These are phyloP conservation scores for Zalaria obscura DNA, from an alignment of 2,329 filamentous ascomycete genomes.

Conservation along the genomic window DNA sequence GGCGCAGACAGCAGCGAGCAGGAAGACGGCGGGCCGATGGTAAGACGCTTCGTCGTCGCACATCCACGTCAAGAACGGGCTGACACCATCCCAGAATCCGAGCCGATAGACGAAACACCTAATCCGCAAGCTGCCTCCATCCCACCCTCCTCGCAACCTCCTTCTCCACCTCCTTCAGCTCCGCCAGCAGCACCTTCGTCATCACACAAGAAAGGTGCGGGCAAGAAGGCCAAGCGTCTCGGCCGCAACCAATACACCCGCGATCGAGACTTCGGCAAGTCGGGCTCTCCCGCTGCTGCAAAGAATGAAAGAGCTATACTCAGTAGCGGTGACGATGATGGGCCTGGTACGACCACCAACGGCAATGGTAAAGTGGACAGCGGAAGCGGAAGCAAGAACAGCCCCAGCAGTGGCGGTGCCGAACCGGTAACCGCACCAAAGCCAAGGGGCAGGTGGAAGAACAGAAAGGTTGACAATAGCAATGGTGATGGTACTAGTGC, in stretches of 20 bases:
- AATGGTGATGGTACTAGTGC: slow-evolving; percentile 14
- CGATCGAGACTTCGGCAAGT: slow-evolving; percentile 47
- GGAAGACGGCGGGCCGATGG: slow-evolving; percentile 72
- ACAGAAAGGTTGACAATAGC: slow-evolving; percentile 11
- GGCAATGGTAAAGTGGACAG: slow-evolving; percentile 20
- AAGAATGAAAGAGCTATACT: slow-evolving; percentile 11
- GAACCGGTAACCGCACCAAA: slow-evolving; percentile 19
- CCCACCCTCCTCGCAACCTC: slow-evolving; percentile 28
- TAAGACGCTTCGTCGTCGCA: slow-evolving; percentile 23
- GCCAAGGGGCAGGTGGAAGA: slow-evolving; percentile 15
- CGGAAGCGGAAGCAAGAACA: slow-evolving; percentile 27
- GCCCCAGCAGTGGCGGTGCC: slow-evolving; percentile 19
- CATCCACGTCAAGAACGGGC: slow-evolving; percentile 7
- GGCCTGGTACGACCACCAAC: slow-evolving; percentile 23
- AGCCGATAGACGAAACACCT: slow-evolving; percentile 53
- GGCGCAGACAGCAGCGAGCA: slow-evolving; percentile 66
- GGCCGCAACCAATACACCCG: slow-evolving; percentile 75
- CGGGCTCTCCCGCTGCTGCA: slow-evolving; percentile 33
- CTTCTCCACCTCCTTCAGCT: slow-evolving; percentile 18
- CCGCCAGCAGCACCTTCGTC: slow-evolving; percentile 26
- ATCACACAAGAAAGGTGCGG: slow-evolving; percentile 49
- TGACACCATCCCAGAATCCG: slow-evolving; percentile 43
- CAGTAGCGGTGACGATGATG: slow-evolving; percentile 22
- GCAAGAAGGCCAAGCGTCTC: slow-evolving; percentile 42
- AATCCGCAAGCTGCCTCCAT: slow-evolving; percentile 26